Evolutionary conservation across 345 rosid species (phyloP), one percentile per base, ranked within the genome.

Genomic region (Gossypium bickii): DNA sequence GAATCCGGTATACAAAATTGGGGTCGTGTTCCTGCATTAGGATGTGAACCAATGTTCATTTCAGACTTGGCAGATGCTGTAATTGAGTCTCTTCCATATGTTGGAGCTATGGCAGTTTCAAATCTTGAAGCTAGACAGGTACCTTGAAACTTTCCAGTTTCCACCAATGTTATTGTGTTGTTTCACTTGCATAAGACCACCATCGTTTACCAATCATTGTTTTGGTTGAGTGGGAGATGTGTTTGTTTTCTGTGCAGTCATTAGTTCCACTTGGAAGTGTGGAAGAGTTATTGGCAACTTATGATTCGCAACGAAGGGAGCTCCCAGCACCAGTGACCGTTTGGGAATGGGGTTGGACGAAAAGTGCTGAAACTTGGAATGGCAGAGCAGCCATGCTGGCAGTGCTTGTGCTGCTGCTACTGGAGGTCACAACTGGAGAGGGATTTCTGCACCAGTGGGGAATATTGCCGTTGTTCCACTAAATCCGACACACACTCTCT

Each of bases 331-430:
- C 97, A 1, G 99, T 94, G 79, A 88, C 86, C 0, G 77, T 94
- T 65, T 94, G 99, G 99, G 99, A 94, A 85, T 92, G 98, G 99
- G 98, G 99, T 76, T 94, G 98, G 98, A 94, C 98, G 10, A 91
- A 80, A 86, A 94, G 98, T 82, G 98, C 98, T 0, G 98, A 94
- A 81, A 94, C 98, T 60, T 92, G 98, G 98, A 94, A 94, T 18
- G 98, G 98, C 63, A 85, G 98, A 83, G 98, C 98, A 43, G 98
- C 98, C 60, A 92, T 94, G 98, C 80, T 94, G 67, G 98, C 97
- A 17, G 97, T 92, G 72, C 82, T 94, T 11, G 90, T 92, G 53
- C 89, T 94, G 13, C 69, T 92, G 88, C 87, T 90, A 63, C 86
- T 92, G 0, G 98, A 94, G 82, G 94, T 94, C 76, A 87, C 97